Base-by-base conservation (phyloP, 495 filamentous ascomycete species). In the Daldinia loculata region DNA sequence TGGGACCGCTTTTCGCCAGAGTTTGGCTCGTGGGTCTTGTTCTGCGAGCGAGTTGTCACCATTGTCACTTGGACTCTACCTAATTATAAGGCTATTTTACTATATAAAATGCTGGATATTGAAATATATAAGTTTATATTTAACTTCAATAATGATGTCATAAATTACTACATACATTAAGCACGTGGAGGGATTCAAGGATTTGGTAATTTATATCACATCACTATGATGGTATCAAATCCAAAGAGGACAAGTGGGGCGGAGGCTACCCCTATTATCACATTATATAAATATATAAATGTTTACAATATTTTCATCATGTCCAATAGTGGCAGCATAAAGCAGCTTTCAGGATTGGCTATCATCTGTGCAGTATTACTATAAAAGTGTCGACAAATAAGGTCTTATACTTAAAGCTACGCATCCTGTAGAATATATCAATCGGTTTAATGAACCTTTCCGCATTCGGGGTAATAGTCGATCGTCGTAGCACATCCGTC, bases 371-470 rank as follows among this genome's bases (percentile, higher is more conserved):
- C 2, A 3, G 15, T 3, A 3, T 41, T 41, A 2, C n/a, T 41
- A n/a, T 7, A 15, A 41, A 6, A 41, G 15, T 41, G 39, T 17
- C 17, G n/a, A 17, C 17, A 17, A 15, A 9, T 8, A 48, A 48
- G 17, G 19, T 1, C 43, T 48, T 48, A 48, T 24, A 48, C 43
- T 48, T 15, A 12, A 7, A 39, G 7, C n/a, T 24, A n/a, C n/a
- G 14, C 55, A 15, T 14, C 30, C 29, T 6, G 15, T 3, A 14
- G 29, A 12, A 11, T 38, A 45, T 11, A n/a, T 19, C 9, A 41
- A 29, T 11, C 30, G 4, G n/a, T 30, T 56, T 48, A 67, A n/a
- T 19, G 15, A 12, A 68, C 19, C 48, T 12, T 32, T 29, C 87
- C 43, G 19, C 67, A 70, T 36, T 56, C 38, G 14, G 67, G 67